A percentile compares a stretch with the other conserved stretches of the same genome.
Evolutionary conservation across 2,329 filamentous ascomycete species (phyloP).

Genomic region (Zymoseptoria passerinii): DNA sequence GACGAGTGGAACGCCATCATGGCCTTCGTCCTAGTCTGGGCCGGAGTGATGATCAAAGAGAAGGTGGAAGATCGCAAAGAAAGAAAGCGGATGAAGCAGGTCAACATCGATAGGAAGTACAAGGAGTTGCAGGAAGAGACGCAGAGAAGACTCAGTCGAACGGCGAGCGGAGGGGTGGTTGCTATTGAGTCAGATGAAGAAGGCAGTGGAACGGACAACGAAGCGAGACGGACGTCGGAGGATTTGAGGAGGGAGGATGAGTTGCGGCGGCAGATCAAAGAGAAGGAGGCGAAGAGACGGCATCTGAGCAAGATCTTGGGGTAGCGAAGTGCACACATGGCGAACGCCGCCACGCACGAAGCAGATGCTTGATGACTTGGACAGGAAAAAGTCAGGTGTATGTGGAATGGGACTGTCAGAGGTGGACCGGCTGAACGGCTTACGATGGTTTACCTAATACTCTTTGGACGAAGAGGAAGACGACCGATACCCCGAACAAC

Average conservation of each 20-base stretch:
- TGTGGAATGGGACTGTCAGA: too few relatives aligned
- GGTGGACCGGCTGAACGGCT: not conserved
- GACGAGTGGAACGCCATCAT: conserved; percentile 5
- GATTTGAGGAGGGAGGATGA: not conserved
- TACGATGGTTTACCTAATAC: not conserved
- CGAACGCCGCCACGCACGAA: not conserved
- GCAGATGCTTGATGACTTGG: not conserved
- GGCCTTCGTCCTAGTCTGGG: conserved; percentile 22
- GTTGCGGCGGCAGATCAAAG: not conserved
- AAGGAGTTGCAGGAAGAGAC: conserved; percentile 20
- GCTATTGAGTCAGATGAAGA: conserved; percentile 4
- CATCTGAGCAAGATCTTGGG: not conserved
- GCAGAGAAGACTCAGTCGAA: conserved; percentile 8
- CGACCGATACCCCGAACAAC: not conserved
- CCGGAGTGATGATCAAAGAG: conserved; percentile 16
- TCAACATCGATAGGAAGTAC: conserved; percentile 16
- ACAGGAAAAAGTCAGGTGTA: too few relatives aligned
- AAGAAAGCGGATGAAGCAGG: conserved; percentile 16
- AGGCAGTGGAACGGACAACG: not conserved
- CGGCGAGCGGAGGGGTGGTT: conserved; percentile 1
- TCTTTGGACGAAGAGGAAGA: not conserved
- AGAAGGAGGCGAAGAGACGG: not conserved
- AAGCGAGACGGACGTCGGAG: not conserved
- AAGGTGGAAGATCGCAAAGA: conserved; percentile 18
- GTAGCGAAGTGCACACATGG: not conserved